These are phyloP conservation scores for Xeromyces bisporus DNA, from an alignment of 495 filamentous ascomycete species.

Conservation along the genomic window DNA sequence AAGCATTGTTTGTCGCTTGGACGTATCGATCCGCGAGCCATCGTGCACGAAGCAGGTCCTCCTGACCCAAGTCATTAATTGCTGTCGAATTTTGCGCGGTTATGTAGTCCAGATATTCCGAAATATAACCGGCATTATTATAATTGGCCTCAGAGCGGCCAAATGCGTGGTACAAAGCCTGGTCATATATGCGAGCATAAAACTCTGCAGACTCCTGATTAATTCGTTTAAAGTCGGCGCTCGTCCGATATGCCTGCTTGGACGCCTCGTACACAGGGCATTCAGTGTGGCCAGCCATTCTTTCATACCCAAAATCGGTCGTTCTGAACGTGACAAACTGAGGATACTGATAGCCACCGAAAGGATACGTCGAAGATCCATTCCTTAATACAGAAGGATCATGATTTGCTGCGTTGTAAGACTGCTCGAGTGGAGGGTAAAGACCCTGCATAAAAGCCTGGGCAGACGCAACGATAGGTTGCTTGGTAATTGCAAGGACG, in stretches of 20 bases:
- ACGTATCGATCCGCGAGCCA: conserved; percentile 51
- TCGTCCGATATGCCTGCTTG: conserved; percentile 19
- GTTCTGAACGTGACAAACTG: conserved; percentile 34
- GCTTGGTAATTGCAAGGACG: conserved; percentile 28
- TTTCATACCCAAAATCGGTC: conserved; percentile 37
- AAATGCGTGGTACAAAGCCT: conserved; percentile 18
- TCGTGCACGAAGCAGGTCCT: conserved; percentile 38
- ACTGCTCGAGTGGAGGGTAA: conserved; percentile 47
- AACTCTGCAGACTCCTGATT: conserved; percentile 24
- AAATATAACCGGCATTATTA: conserved; percentile 42
- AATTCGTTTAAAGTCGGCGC: conserved; percentile 20
- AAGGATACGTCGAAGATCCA: conserved; percentile 38
- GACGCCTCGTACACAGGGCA: conserved; percentile 32
- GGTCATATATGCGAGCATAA: conserved; percentile 31
- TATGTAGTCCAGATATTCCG: conserved; percentile 60
- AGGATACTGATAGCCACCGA: conserved; percentile 62
- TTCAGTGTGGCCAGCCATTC: conserved; percentile 38
- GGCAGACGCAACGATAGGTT: conserved; percentile 40
- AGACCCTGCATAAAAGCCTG: conserved; percentile 67
- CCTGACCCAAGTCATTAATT: conserved; percentile 30
- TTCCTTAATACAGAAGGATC: conserved; percentile 35
- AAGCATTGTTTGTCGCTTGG: conserved; percentile 40
- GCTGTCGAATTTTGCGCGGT: conserved; percentile 52
- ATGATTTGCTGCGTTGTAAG: conserved; percentile 19
- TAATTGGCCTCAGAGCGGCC: conserved; percentile 30